Percentiles rank a stretch among this genome's conserved stretches.
phyloP scores from a whole-genome alignment of 2,329 filamentous ascomycete species.

The Neocatenulostroma microsporum region DNA sequence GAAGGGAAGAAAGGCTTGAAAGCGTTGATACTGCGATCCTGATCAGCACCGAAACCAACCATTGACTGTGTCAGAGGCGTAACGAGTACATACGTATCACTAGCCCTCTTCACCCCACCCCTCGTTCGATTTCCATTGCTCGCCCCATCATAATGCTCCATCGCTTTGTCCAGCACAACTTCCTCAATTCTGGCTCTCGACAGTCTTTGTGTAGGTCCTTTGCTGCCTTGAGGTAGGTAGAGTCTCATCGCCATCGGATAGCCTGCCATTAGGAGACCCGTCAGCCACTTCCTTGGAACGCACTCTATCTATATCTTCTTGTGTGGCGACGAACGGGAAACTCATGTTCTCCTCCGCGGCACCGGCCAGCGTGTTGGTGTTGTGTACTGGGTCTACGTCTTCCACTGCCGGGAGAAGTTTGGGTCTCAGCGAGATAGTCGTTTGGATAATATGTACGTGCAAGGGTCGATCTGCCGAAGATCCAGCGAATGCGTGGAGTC shows the following conservation, averaged over 20 bases:
- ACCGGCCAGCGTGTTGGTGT: conserved; percentile 14
- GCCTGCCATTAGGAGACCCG: conserved; percentile 40
- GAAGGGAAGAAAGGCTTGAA: conserved; percentile 53
- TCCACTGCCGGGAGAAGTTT: conserved; percentile 14
- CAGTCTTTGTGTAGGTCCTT: conserved; percentile 42
- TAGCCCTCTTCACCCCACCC: conserved; percentile 68
- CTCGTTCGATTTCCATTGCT: conserved; percentile 71
- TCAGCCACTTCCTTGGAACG: conserved; percentile 13
- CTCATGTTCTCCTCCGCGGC: conserved; percentile 12
- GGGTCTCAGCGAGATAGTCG: too few species aligned
- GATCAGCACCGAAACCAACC: too few species aligned
- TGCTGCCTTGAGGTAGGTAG: conserved; percentile 50
- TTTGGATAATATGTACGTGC: too few species aligned
- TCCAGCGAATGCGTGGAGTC: background rate
- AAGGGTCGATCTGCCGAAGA: background rate
- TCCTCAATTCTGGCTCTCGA: conserved; percentile 47
- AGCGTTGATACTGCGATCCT: conserved; percentile 48
- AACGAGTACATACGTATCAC: conserved; percentile 55
- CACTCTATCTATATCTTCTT: conserved; percentile 10
- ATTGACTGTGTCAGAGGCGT: background rate
- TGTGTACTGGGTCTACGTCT: conserved; percentile 19
- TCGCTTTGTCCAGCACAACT: conserved; percentile 55
- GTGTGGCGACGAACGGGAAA: conserved; percentile 16
- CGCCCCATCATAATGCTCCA: conserved; percentile 70
- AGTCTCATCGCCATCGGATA: conserved; percentile 51